phyloP scores from a whole-genome alignment of 2,329 filamentous ascomycete genomes.

The Neurospora sp. region DNA sequence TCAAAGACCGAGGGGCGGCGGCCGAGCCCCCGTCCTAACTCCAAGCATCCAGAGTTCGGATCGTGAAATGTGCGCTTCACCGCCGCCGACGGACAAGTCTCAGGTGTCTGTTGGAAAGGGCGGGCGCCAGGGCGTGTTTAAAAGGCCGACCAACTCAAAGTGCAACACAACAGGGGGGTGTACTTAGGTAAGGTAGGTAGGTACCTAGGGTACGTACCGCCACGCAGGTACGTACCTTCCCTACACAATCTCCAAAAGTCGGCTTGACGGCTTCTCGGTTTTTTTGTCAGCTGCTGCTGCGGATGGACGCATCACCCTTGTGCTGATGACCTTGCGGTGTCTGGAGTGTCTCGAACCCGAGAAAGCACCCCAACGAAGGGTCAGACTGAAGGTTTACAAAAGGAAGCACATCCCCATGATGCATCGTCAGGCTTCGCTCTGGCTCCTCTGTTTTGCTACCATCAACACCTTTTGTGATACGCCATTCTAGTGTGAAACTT shows the following conservation, averaged over 20 bases:
- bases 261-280: conserved; percentile 16
- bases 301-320: conserved; percentile 17
- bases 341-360: conserved; percentile 13
- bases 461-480: neutral
- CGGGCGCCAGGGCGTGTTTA: conserved; percentile 11
- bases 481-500: conserved; percentile 1
- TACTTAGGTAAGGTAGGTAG: neutral
- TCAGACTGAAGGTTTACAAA: conserved; percentile 12
- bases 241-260: neutral
- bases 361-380: conserved; percentile 14
- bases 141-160: conserved; percentile 10
- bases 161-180: conserved; percentile 1
- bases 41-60: conserved; percentile 3
- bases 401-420: conserved; percentile 10
- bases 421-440: neutral
- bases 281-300: conserved; percentile 21
- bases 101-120: conserved; percentile 3
- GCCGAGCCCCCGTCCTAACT: conserved; percentile 5
- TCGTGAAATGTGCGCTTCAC: conserved; percentile 10
- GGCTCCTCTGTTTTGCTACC: neutral
- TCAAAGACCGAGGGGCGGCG: conserved; percentile 6
- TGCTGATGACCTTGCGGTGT: conserved; percentile 17
- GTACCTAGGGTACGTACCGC: conserved; percentile 1
- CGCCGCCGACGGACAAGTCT: conserved; percentile 13
- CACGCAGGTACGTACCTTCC: neutral